Conservation (phyloP, 148 eudicot genomes). For the Rhododendron simsii region DNA sequence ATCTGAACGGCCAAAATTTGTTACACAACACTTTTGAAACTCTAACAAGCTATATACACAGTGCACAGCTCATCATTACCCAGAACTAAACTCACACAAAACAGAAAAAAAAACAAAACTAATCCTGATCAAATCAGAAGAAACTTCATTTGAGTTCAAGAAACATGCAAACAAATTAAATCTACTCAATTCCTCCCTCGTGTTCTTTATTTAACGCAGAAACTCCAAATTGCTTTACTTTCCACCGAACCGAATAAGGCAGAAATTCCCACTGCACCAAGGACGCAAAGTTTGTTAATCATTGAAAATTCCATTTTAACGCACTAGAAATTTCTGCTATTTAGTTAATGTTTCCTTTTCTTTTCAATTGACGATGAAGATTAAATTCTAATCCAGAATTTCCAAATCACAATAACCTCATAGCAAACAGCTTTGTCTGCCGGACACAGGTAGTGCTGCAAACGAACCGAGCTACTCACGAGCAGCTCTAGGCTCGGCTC, state of each 20-base stretch:
- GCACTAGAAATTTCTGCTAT: neutral
- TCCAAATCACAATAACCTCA: neutral
- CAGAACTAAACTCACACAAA: too few relatives aligned
- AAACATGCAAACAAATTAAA: neutral
- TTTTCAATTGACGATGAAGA: neutral
- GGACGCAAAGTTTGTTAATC: neutral
- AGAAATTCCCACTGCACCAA: neutral
- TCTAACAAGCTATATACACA: too few relatives aligned
- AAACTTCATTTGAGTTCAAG: neutral
- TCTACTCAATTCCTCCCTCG: neutral
- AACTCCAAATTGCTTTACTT: too few relatives aligned
- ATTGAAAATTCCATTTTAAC: neutral
- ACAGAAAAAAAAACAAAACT: too few relatives aligned
- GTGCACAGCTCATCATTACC: too few relatives aligned
- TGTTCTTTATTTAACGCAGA: neutral
- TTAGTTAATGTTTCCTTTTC: neutral
- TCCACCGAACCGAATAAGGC: neutral
- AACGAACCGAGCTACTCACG: too few relatives aligned
- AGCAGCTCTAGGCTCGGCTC: too few relatives aligned
- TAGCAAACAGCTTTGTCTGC: neutral
- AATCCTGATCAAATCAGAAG: neutral
- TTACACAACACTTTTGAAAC: too few relatives aligned
- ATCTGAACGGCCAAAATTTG: too few relatives aligned
- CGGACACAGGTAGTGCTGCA: neutral
- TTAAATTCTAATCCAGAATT: neutral